A percentile compares a stretch with the other conserved stretches of the same genome.
These are phyloP conservation scores for Serendipita sp. DNA, from an alignment of 1,284 basidiomycete genomes.

Conservation along the genomic window DNA sequence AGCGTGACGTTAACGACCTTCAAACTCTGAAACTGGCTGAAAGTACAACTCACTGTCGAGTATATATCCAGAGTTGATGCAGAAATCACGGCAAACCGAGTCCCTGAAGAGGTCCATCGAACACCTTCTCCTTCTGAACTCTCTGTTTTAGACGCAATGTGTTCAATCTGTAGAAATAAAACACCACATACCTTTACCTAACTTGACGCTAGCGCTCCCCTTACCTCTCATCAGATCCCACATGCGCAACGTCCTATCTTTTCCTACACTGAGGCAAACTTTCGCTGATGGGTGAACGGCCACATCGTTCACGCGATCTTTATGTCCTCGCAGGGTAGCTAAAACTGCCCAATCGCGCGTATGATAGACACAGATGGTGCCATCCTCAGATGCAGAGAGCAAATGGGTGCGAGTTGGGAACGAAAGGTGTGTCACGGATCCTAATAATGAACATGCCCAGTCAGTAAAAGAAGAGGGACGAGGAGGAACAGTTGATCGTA, in stretches of 20 bases:
- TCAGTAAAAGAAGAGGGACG: not conserved
- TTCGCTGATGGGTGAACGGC: conserved; percentile 88
- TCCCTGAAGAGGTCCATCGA: conserved; percentile 65
- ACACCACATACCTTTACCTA: conserved; percentile 55
- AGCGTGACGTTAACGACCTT: conserved; percentile 8
- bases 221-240: conserved; percentile 97
- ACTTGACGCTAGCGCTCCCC: conserved; percentile 74
- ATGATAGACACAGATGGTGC: conserved; percentile 78
- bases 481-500: not conserved
- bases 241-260: conserved; percentile 83
- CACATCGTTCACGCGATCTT: conserved; percentile 78
- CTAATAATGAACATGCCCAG: conserved; percentile 23
- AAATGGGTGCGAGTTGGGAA: conserved; percentile 86
- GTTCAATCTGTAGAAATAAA: not conserved
- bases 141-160: not conserved
- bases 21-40: not conserved
- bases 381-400: conserved; percentile 80
- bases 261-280: conserved; percentile 80
- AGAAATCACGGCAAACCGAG: conserved; percentile 66
- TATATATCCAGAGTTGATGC: conserved; percentile 69
- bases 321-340: conserved; percentile 81
- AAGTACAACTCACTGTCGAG: conserved; percentile 41
- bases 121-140: conserved; percentile 72
- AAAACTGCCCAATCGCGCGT: conserved; percentile 88
- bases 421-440: conserved; percentile 78